phyloP scores from a whole-genome alignment of 768 basidiomycete genomes.

The Podaxis sp. region DNA sequence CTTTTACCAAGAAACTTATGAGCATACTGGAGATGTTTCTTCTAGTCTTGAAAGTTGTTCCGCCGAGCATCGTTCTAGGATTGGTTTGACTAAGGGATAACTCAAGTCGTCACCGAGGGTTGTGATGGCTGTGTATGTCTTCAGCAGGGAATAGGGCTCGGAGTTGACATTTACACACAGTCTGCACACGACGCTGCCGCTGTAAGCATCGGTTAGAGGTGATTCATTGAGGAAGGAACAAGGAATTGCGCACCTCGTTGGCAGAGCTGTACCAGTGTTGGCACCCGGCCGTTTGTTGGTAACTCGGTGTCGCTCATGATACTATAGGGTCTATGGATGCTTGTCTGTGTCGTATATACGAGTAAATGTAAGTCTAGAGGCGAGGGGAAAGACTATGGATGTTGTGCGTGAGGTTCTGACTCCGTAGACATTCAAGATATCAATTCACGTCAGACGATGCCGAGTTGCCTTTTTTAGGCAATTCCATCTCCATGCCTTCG shows the following conservation, averaged over 20 bases:
- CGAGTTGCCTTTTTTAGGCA: constrained; percentile 13
- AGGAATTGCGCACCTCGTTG: constrained; percentile 58
- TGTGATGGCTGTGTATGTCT: constrained; percentile 48
- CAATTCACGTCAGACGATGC: constrained; percentile 10
- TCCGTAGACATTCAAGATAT: constrained; percentile 6
- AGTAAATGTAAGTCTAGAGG: background rate
- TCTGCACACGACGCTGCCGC: constrained; percentile 9
- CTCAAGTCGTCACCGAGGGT: constrained; percentile 64
- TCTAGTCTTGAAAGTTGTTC: constrained; percentile 73
- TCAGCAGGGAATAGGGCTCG: background rate
- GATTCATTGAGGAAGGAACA: constrained; percentile 13
- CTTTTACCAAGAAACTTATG: constrained; percentile 1
- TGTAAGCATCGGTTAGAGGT: constrained; percentile 1
- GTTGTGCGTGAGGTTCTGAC: constrained; percentile 1
- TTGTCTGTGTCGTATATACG: background rate
- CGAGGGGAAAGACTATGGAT: background rate
- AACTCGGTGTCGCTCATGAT: constrained; percentile 23
- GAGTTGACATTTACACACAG: background rate
- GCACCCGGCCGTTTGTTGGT: constrained; percentile 42
- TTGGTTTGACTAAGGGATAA: constrained; percentile 67
- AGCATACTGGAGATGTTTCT: constrained; percentile 64
- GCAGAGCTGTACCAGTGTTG: constrained; percentile 66
- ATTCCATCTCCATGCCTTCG: background rate
- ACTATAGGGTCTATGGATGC: background rate
- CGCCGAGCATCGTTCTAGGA: constrained; percentile 70